Evolutionary conservation across 495 filamentous ascomycete genomes (phyloP).

Genomic region (Niebla homalea): DNA sequence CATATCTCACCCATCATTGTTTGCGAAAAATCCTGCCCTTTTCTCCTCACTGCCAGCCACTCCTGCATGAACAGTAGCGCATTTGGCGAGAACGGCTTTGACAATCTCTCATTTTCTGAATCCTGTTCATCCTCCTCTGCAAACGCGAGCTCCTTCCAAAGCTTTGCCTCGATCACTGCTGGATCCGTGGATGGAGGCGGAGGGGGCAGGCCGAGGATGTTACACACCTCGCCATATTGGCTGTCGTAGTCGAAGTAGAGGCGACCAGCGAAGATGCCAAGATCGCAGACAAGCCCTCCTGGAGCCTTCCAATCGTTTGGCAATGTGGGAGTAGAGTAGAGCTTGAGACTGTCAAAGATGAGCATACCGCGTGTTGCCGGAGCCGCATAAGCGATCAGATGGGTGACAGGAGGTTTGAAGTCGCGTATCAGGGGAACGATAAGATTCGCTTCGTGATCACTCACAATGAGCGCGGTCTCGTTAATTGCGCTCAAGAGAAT

Average conservation of each 20-base stretch:
- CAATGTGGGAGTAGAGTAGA: conserved; percentile 20
- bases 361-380: conserved; percentile 41
- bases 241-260: conserved; percentile 40
- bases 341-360: conserved; percentile 34
- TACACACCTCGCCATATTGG: conserved; percentile 17
- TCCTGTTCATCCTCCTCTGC: background rate
- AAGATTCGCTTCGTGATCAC: conserved; percentile 40
- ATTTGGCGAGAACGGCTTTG: background rate
- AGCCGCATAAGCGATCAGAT: conserved; percentile 39
- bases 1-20: conserved; percentile 12
- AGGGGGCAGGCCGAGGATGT: conserved; percentile 16
- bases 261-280: conserved; percentile 42
- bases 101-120: background rate
- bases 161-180: background rate
- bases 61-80: conserved; percentile 9
- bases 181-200: background rate
- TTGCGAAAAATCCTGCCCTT: conserved; percentile 11
- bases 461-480: conserved; percentile 34
- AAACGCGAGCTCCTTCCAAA: conserved; percentile 3
- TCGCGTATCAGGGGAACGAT: conserved; percentile 30
- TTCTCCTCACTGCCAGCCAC: conserved; percentile 11
- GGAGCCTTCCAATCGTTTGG: conserved; percentile 7
- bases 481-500: conserved; percentile 27
- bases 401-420: background rate
- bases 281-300: conserved; percentile 20